A percentile compares a stretch with the other conserved stretches of the same genome.
phyloP scores from a whole-genome alignment of 1,139 yeast species.

The Debaryomyces sp. region DNA sequence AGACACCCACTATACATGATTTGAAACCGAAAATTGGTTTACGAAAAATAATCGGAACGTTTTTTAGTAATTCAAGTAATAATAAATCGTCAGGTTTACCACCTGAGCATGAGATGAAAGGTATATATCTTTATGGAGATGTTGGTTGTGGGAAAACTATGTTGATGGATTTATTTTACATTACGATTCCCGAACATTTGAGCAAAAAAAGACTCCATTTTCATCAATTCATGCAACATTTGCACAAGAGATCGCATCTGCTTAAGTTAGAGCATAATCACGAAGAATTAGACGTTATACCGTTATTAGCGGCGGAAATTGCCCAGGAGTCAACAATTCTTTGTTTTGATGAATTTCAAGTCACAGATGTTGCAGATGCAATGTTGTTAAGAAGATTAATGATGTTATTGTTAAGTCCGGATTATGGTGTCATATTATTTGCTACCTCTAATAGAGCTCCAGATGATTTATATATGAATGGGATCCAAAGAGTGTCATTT shows the following conservation, averaged over 20 bases:
- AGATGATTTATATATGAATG: conserved; percentile 87
- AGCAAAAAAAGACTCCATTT: conserved; percentile 84
- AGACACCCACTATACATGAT: conserved; percentile 49
- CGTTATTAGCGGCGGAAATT: conserved; percentile 80
- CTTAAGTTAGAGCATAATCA: conserved; percentile 60
- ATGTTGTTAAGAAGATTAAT: conserved; percentile 84
- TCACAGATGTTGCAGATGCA: conserved; percentile 97
- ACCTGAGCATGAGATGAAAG: conserved; percentile 51
- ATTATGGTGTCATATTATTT: conserved; percentile 82
- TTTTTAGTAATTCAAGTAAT: conserved; percentile 25
- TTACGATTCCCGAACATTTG: conserved; percentile 75
- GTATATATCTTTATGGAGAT: conserved; percentile 92
- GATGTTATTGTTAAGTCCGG: conserved; percentile 59
- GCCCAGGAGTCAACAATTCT: conserved; percentile 75
- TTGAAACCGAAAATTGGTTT: conserved; percentile 53
- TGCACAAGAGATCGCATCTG: conserved; percentile 85
- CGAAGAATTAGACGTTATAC: conserved; percentile 78
- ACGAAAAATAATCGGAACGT: conserved; percentile 37
- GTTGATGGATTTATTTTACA: conserved; percentile 94
- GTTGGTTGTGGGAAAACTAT: conserved; percentile 99
- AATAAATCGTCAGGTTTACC: conserved; percentile 3
- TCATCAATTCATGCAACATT: conserved; percentile 95
- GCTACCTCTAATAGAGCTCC: conserved; percentile 97
- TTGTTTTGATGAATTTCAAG: conserved; percentile 96
- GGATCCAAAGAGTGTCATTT: conserved; percentile 88